A percentile compares a stretch with the other conserved stretches of the same genome.
Evolutionary conservation across 805 yeast species (phyloP).

Genomic region (Lachancea fermentati): DNA sequence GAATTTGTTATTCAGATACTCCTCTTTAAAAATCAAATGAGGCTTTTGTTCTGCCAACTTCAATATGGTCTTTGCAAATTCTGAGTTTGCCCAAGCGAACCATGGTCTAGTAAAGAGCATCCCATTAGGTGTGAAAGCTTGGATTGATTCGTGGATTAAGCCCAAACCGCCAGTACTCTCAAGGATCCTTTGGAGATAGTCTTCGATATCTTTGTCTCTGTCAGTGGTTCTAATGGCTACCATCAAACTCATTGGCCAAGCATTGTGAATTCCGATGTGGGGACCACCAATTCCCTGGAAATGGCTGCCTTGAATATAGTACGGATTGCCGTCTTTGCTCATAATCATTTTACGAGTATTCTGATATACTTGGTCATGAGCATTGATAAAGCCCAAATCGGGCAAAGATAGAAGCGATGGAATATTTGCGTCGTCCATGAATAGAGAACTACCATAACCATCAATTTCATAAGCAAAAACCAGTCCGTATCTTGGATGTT

Average conservation of each 20-base stretch:
- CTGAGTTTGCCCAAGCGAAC: conserved; percentile 95
- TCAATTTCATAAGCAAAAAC: conserved; percentile 89
- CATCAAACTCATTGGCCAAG: conserved; percentile 90
- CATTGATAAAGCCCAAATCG: conserved; percentile 58
- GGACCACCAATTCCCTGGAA: conserved; percentile 89
- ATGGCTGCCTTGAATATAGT: conserved; percentile 53
- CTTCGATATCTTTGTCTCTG: conserved; percentile 61
- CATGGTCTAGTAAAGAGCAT: conserved; percentile 68
- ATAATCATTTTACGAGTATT: conserved; percentile 76
- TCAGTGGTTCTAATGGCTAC: conserved; percentile 69
- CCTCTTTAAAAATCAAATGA: conserved; percentile 54
- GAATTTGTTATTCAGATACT: conserved; percentile 15
- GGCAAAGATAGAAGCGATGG: conserved; percentile 81
- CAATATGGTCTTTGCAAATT: conserved; percentile 81
- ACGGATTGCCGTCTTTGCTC: conserved; percentile 69
- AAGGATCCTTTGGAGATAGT: conserved; percentile 46
- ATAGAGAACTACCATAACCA: conserved; percentile 66
- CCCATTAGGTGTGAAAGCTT: conserved; percentile 50
- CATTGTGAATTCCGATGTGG: conserved; percentile 71
- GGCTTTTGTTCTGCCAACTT: conserved; percentile 72
- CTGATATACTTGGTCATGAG: conserved; percentile 55
- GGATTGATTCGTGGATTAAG: conserved; percentile 75
- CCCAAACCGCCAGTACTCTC: conserved; percentile 69
- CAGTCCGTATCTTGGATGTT: conserved; percentile 63
- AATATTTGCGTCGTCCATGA: conserved; percentile 89